Evolutionary conservation across 345 rosid species (phyloP).

Genomic region (Physaria fendleri): DNA sequence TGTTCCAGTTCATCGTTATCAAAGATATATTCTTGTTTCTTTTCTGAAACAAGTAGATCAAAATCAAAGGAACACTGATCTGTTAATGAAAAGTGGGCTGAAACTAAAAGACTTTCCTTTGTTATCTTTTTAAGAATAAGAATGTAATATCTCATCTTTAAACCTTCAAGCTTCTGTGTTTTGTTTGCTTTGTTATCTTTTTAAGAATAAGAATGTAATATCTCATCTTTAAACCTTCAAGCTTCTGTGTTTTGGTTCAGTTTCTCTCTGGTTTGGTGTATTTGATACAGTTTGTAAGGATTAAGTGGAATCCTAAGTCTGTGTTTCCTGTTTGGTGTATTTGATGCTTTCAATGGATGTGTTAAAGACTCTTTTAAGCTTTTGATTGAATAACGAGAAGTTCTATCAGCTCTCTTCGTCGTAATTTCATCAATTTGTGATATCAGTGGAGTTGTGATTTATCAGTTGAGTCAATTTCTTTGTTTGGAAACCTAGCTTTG

Average conservation of each 20-base stretch:
- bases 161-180: neutral
- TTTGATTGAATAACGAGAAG: constrained; percentile 6
- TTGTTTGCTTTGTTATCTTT: neutral
- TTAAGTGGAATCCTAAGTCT: neutral
- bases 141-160: constrained; percentile 17
- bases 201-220: constrained; percentile 21
- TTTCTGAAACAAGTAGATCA: neutral
- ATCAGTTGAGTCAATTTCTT: neutral
- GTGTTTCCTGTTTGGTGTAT: neutral
- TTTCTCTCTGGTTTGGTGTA: neutral
- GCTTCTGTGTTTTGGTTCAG: neutral
- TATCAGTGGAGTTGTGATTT: neutral
- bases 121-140: constrained; percentile 9
- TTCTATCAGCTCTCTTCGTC: neutral
- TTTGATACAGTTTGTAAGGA: constrained; percentile 2
- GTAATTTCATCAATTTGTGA: neutral
- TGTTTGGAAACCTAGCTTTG: neutral
- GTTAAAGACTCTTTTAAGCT: constrained; percentile 9
- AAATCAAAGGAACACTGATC: neutral
- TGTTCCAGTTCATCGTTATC: constrained; percentile 23
- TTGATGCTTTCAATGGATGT: neutral
- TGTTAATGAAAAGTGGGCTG: constrained; percentile 1
- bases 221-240: constrained; percentile 5
- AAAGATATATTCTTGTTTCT: constrained; percentile 29
- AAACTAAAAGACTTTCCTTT: neutral